A percentile compares a stretch with the other conserved stretches of the same genome.
These are phyloP conservation scores for Heterobasidion parviporum DNA, from an alignment of 1,284 basidiomycete genomes.

Conservation along the genomic window DNA sequence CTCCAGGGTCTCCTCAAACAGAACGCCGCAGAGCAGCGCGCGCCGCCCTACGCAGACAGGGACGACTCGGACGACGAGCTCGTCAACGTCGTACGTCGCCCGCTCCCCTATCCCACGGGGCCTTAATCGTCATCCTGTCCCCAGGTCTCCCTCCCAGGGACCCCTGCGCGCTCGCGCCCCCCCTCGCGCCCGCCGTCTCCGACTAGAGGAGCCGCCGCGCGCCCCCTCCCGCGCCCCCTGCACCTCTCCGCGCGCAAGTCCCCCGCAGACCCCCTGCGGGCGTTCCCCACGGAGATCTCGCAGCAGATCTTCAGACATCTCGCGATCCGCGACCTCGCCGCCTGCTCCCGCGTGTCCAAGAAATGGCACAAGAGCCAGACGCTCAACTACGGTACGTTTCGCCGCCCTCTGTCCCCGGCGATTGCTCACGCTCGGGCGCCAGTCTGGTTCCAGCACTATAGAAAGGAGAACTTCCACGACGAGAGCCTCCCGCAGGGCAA, in stretches of 20 bases:
- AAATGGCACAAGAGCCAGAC: constrained; percentile 86
- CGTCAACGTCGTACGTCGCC: constrained; percentile 59
- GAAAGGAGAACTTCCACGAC: constrained; percentile 74
- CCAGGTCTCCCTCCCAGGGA: constrained; percentile 63
- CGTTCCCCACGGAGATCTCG: constrained; percentile 71
- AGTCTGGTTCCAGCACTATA: constrained; percentile 90
- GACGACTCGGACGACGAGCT: constrained; percentile 68
- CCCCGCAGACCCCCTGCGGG: constrained; percentile 55
- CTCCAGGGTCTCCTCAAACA: constrained; percentile 66
- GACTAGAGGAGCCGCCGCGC: constrained; percentile 38
- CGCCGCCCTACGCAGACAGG: constrained; percentile 22
- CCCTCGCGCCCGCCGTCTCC: constrained; percentile 31
- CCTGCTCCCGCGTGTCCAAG: constrained; percentile 72
- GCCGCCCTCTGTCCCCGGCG: background rate
- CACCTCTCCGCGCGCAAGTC: constrained; percentile 18
- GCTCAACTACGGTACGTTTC: constrained; percentile 73
- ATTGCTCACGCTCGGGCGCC: constrained; percentile 1
- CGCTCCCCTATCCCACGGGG: constrained; percentile 4
- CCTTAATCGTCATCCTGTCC: background rate
- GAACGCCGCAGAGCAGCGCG: constrained; percentile 36
- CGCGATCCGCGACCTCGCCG: constrained; percentile 59
- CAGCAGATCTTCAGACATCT: constrained; percentile 70
- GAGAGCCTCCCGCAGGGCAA: constrained; percentile 69
- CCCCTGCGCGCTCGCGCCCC: constrained; percentile 44
- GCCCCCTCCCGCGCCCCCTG: constrained; percentile 33